phyloP scores from a whole-genome alignment of 495 filamentous ascomycete genomes.

The Paragyromitra xinjiangensis region DNA sequence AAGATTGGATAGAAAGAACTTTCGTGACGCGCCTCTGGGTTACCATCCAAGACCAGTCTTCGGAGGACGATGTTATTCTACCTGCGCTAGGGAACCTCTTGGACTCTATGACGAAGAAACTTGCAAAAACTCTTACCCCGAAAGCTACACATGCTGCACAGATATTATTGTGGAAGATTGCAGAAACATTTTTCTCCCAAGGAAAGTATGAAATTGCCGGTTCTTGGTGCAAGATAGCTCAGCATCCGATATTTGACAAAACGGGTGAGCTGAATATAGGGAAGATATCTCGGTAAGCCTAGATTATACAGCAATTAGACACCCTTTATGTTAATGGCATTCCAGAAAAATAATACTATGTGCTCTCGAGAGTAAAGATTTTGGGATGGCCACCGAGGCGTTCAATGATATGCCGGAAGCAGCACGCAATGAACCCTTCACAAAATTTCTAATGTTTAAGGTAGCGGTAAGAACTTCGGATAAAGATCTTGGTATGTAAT shows the following conservation, averaged over 20 bases:
- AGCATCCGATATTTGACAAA: conserved; percentile 71
- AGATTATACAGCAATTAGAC: neutral
- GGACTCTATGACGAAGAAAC: conserved; percentile 55
- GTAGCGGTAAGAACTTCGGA: conserved; percentile 70
- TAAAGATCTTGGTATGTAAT: conserved; percentile 62
- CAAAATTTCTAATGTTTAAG: conserved; percentile 78
- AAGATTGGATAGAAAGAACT: conserved; percentile 70
- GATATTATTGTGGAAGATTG: conserved; percentile 80
- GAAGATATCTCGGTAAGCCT: conserved; percentile 72
- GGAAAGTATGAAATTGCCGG: conserved; percentile 66
- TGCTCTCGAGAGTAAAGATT: conserved; percentile 66
- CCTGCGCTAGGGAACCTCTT: conserved; percentile 60
- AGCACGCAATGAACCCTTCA: conserved; percentile 68
- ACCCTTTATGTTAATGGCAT: conserved; percentile 40
- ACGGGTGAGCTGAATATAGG: conserved; percentile 70
- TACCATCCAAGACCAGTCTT: conserved; percentile 59
- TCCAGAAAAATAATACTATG: conserved; percentile 76
- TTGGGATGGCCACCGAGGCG: conserved; percentile 64
- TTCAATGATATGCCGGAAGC: conserved; percentile 70
- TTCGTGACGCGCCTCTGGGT: conserved; percentile 72
- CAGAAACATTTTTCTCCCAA: conserved; percentile 67
- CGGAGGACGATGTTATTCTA: conserved; percentile 46
- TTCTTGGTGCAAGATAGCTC: conserved; percentile 76
- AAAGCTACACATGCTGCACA: conserved; percentile 75
- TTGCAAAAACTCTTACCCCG: conserved; percentile 63